Percentiles rank a stretch among this genome's conserved stretches.
Evolutionary conservation across 768 basidiomycete species (phyloP).

Genomic region (Agaricus sinodeliciosus): DNA sequence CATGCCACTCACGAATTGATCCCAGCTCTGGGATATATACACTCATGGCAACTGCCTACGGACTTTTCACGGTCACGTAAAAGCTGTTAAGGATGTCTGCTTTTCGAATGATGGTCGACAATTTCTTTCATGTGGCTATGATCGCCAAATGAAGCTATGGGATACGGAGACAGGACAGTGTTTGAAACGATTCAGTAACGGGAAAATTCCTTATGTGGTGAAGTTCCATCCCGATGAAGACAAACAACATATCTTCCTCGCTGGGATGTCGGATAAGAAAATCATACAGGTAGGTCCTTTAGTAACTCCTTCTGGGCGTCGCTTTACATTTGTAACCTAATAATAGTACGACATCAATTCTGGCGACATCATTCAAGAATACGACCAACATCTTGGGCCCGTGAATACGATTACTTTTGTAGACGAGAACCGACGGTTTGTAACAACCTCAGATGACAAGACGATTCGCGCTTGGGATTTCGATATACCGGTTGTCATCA

Average conservation of each 20-base stretch:
- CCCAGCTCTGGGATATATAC: slow-evolving; percentile 95
- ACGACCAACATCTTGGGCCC: slow-evolving; percentile 96
- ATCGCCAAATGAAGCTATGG: slow-evolving; percentile 98
- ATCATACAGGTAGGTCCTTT: slow-evolving; percentile 77
- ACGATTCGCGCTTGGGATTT: slow-evolving; percentile 99
- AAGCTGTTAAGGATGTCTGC: slow-evolving; percentile 93
- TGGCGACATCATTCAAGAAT: slow-evolving; percentile 95
- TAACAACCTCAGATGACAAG: slow-evolving; percentile 98
- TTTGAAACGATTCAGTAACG: slow-evolving; percentile 93
- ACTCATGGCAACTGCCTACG: slow-evolving; percentile 94
- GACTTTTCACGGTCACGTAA: slow-evolving; percentile 95
- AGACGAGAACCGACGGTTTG: slow-evolving; percentile 94
- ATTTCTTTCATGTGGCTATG: slow-evolving; percentile 92
- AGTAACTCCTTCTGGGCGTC: background rate
- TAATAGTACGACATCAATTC: slow-evolving; percentile 91
- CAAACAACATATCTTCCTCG: slow-evolving; percentile 93
- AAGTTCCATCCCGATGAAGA: slow-evolving; percentile 95
- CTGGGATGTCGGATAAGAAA: slow-evolving; percentile 99
- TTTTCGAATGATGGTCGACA: slow-evolving; percentile 90
- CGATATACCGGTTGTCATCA: slow-evolving; percentile 99
- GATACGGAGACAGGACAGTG: slow-evolving; percentile 99
- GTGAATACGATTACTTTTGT: slow-evolving; percentile 99
- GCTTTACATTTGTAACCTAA: slow-evolving; percentile 13
- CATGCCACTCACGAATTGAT: slow-evolving; percentile 9
- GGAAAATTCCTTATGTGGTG: slow-evolving; percentile 94